These are phyloP conservation scores for Takakia lepidozioides DNA, from an alignment of 225 moss, liverwort and hornwort genomes.

Conservation along the genomic window DNA sequence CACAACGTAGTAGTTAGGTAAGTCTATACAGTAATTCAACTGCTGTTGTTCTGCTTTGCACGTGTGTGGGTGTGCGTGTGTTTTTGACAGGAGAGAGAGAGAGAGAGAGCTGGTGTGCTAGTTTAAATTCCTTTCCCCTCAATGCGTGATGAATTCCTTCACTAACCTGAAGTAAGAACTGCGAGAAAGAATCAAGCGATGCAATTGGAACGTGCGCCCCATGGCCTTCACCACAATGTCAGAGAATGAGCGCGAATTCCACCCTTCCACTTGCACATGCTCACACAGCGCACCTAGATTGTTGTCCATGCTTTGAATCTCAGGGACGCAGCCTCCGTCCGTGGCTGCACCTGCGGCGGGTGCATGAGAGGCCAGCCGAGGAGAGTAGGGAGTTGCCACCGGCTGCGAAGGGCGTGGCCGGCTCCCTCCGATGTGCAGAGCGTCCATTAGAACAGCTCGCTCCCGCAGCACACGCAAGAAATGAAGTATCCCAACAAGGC, in stretches of 20 bases:
- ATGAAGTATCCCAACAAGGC: too few relatives aligned
- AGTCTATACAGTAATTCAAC: too few relatives aligned
- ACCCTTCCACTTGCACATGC: conserved; percentile 48
- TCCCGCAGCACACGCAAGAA: too few relatives aligned
- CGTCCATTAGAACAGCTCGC: too few relatives aligned
- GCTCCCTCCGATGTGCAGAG: conserved; percentile 50
- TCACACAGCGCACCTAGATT: conserved; percentile 41
- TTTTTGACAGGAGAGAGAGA: too few relatives aligned
- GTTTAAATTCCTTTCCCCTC: too few relatives aligned
- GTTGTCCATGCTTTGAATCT: conserved; percentile 25
- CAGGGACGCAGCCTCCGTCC: conserved; percentile 17
- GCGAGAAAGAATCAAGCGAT: conserved; percentile 55
- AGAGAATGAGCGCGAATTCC: conserved; percentile 38
- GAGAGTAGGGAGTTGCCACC: background rate
- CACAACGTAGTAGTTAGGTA: too few relatives aligned
- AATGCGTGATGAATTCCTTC: too few relatives aligned
- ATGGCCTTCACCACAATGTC: conserved; percentile 46
- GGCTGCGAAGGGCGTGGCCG: conserved; percentile 37
- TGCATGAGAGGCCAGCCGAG: background rate
- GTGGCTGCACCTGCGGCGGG: conserved; percentile 13
- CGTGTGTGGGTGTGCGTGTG: too few relatives aligned
- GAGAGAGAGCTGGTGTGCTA: too few relatives aligned
- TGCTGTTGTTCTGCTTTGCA: too few relatives aligned
- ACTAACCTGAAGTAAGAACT: conserved; percentile 53
- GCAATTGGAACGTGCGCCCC: conserved; percentile 48